Base-by-base conservation (phyloP, 352 stramenopile genomes). In the Globisporangium parvum region DNA sequence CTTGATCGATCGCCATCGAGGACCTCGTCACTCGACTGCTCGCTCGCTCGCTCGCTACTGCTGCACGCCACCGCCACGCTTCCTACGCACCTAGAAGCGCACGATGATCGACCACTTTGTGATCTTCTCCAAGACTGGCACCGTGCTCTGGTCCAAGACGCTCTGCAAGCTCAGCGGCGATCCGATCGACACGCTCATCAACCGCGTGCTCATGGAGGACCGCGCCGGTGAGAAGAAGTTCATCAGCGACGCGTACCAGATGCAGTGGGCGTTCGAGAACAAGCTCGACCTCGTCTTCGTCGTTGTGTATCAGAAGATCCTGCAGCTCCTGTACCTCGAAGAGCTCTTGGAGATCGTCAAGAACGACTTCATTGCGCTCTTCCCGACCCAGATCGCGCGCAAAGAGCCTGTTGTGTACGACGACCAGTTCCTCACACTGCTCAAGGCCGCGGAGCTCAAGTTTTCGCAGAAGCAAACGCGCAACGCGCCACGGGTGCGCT, bases 231-330 rank as follows among this genome's bases (percentile, higher is more conserved):
- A 92, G 63, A 83, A 87, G 62, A 87, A 87, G 58, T 95, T 95
- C 70, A 80, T 91, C 45, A 71, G 78, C 53, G 84, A 91, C 66
- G 69, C 73, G 28, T 96, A 97, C 73, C 77, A 75, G 37, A 87
- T 97, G 77, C 88, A 96, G 55, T 97, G 88, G 87, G 75, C 75
- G 39, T 93, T 96, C 47, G 86, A 93, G 69, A 97, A 97, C 76
- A 95, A 96, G 64, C 69, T 94, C 35, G 87, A 95, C 53, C 55
- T 96, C 40, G 88, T 97, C 21, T 96, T 97, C 53, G 91, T 96
- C 41, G 85, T 95, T 47, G 87, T 97, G 5, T 97, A 96, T 60
- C 87, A 97, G 66, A 95, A 92, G 62, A 92, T 95, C 49, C 61
- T 97, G 51, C 84, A 96, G 63, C 71, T 96, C 53, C 70, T 93